Conservation (phyloP, 106 monocot genomes). For the Agapanthus africanus region DNA sequence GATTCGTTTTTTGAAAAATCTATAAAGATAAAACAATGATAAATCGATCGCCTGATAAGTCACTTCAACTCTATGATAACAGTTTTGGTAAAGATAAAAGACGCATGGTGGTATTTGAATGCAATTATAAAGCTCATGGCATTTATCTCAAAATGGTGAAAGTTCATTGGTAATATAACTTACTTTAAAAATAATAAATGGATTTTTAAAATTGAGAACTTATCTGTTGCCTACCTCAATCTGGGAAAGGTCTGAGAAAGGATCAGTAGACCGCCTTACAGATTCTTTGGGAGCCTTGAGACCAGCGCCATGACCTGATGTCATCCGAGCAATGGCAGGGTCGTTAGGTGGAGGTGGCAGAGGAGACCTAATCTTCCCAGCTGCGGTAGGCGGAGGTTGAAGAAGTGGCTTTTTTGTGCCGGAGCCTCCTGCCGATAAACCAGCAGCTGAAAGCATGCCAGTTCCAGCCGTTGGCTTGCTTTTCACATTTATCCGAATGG, state of each 20-base stretch:
- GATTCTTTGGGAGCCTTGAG: conserved; percentile 34
- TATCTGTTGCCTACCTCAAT: conserved; percentile 69
- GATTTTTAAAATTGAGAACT: no score
- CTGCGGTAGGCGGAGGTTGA: conserved; percentile 63
- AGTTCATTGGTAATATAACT: no score
- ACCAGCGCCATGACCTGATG: conserved; percentile 25
- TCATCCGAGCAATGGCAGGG: conserved; percentile 70
- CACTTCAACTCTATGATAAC: no score
- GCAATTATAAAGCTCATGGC: no score
- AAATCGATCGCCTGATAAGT: no score
- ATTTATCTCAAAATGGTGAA: no score
- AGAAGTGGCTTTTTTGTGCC: conserved; percentile 40
- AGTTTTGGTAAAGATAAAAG: no score
- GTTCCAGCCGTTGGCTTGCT: conserved; percentile 58
- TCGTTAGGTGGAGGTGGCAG: conserved; percentile 97
- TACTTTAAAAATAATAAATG: no score
- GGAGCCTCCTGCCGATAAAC: conserved; percentile 42
- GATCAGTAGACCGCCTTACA: conserved; percentile 27
- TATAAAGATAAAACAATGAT: no score
- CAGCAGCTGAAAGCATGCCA: conserved; percentile 83
- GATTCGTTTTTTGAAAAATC: no score
- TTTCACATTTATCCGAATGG: conserved; percentile 94
- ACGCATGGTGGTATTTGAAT: no score
- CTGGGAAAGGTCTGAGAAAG: conserved; percentile 73
- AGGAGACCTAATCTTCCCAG: conserved; percentile 61